Percentiles rank a stretch among this genome's conserved stretches.
These are phyloP conservation scores for Pythium apleroticum DNA, from an alignment of 352 stramenopile species.

Conservation along the genomic window DNA sequence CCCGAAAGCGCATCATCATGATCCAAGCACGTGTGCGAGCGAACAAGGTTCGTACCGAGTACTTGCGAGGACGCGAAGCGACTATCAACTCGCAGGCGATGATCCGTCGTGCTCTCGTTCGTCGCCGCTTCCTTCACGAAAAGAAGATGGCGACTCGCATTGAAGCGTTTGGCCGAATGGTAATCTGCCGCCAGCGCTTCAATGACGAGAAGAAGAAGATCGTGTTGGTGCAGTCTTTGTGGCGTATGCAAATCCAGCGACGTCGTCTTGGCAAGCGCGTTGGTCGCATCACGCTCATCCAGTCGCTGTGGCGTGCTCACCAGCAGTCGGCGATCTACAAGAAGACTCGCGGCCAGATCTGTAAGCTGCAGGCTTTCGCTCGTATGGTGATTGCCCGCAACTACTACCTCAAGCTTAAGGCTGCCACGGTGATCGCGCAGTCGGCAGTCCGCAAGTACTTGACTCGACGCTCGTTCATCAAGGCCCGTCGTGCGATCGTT, in stretches of 20 bases:
- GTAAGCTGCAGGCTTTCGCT: constrained; percentile 61
- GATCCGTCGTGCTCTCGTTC: constrained; percentile 79
- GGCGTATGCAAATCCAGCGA: constrained; percentile 70
- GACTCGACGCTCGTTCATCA: constrained; percentile 60
- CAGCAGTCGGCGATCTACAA: constrained; percentile 55
- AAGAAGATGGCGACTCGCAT: constrained; percentile 89
- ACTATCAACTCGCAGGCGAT: constrained; percentile 89
- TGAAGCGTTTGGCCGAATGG: constrained; percentile 79
- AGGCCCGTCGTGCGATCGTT: constrained; percentile 59
- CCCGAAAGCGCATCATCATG: constrained; percentile 74
- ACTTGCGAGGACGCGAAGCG: constrained; percentile 81
- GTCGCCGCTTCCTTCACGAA: constrained; percentile 75
- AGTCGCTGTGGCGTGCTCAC: constrained; percentile 79
- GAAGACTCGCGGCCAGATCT: constrained; percentile 56
- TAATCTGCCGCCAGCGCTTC: constrained; percentile 74
- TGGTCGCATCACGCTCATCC: constrained; percentile 62
- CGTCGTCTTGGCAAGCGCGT: constrained; percentile 51
- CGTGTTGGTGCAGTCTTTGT: constrained; percentile 77
- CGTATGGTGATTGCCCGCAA: constrained; percentile 62
- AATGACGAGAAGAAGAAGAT: constrained; percentile 60
- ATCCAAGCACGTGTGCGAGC: constrained; percentile 85
- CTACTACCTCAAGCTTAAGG: constrained; percentile 52
- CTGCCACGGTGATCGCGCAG: constrained; percentile 65
- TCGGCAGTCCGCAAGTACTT: constrained; percentile 68
- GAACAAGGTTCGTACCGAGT: constrained; percentile 85